Conservation (phyloP, 371 early-diverging fungal genomes). For the Quaeritorhiza haematococci region DNA sequence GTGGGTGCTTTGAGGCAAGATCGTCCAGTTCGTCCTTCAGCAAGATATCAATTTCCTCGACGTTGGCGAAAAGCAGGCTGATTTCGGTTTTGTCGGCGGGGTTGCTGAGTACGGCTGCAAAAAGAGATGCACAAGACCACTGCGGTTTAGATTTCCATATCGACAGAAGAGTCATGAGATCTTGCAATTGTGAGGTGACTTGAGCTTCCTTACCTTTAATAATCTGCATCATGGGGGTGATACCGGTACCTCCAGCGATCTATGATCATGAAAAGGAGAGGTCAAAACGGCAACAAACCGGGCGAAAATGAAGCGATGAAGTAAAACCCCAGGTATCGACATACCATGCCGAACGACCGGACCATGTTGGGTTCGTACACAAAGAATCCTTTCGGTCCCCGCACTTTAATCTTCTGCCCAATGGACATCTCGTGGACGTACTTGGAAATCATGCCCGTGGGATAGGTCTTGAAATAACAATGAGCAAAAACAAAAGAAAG, state of each 20-base stretch:
- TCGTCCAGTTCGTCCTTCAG: slow-evolving; percentile 77
- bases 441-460: slow-evolving; percentile 80
- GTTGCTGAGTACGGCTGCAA: slow-evolving; percentile 77
- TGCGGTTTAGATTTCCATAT: no score
- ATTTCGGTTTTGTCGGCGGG: slow-evolving; percentile 79
- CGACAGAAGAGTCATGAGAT: no score
- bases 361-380: slow-evolving; percentile 78
- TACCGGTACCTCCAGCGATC: slow-evolving; percentile 46
- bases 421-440: slow-evolving; percentile 64
- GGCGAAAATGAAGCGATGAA: not conserved
- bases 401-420: slow-evolving; percentile 77
- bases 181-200: no score
- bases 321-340: slow-evolving; percentile 3
- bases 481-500: no score
- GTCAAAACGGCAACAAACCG: slow-evolving; percentile 1
- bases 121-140: no score
- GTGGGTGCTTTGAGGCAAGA: slow-evolving; percentile 64
- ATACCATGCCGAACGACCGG: slow-evolving; percentile 81
- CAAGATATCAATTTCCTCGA: slow-evolving; percentile 82
- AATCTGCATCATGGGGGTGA: slow-evolving; percentile 92
- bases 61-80: slow-evolving; percentile 88
- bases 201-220: no score
- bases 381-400: slow-evolving; percentile 91
- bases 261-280: slow-evolving; percentile 7
- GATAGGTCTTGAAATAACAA: slow-evolving; percentile 61